phyloP scores from a whole-genome alignment of 2,329 filamentous ascomycete genomes.

The Coniochaeta prunicola region DNA sequence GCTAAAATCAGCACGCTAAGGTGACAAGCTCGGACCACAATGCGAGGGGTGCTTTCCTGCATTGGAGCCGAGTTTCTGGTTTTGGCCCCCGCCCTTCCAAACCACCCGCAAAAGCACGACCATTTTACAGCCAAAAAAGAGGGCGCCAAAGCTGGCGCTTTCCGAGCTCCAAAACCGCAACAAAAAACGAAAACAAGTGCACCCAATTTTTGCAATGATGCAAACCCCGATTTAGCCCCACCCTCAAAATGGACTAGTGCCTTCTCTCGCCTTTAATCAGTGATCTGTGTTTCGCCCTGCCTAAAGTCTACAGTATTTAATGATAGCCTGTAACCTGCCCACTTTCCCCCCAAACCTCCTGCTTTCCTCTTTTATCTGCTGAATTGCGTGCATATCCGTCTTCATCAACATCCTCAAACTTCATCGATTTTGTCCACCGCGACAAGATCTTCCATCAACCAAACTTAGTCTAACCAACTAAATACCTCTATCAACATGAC shows the following conservation, averaged over 20 bases:
- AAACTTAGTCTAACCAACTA: constrained; percentile 25
- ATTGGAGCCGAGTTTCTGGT: background rate
- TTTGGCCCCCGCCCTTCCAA: background rate
- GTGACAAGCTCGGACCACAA: background rate
- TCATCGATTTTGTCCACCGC: constrained; percentile 9
- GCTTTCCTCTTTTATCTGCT: constrained; percentile 3
- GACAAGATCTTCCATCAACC: constrained; percentile 16
- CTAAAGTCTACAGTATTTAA: background rate
- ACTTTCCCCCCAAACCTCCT: constrained; percentile 1
- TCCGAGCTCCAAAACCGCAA: constrained; percentile 2
- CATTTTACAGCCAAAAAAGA: constrained; percentile 3
- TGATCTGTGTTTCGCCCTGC: background rate
- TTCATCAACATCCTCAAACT: constrained; percentile 9
- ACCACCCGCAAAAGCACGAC: background rate
- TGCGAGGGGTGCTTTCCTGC: background rate
- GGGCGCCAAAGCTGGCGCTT: constrained; percentile 13
- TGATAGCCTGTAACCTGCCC: background rate
- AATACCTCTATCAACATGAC: constrained; percentile 51
- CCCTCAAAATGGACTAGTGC: constrained; percentile 16
- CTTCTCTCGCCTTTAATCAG: background rate
- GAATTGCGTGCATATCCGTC: constrained; percentile 11
- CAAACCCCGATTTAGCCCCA: background rate
- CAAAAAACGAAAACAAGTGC: background rate
- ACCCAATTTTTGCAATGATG: constrained; percentile 3
- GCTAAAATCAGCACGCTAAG: background rate